Percentiles rank a stretch among this genome's conserved stretches.
phyloP scores from a whole-genome alignment of 768 basidiomycete species.

The Cystofilobasidium macerans region DNA sequence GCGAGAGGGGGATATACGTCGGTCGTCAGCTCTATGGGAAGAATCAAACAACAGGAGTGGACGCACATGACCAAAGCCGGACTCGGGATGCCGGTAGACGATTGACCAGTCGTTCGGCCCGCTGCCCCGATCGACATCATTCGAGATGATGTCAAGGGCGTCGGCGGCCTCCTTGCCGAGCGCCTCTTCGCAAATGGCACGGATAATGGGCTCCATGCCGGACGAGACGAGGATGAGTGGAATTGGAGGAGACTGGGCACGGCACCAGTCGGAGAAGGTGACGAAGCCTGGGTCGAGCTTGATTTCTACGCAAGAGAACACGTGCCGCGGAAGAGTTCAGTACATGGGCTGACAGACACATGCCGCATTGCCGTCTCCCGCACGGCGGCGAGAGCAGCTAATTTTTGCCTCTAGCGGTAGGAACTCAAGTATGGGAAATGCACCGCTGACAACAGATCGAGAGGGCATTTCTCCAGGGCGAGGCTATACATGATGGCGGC shows the following conservation, averaged over 20 bases:
- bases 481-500: neutral
- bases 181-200: slow-evolving; percentile 70
- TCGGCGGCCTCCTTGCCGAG: slow-evolving; percentile 60
- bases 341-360: too few relatives aligned
- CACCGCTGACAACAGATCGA: too few relatives aligned
- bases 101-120: slow-evolving; percentile 23
- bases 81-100: slow-evolving; percentile 19
- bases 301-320: slow-evolving; percentile 47
- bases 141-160: slow-evolving; percentile 81
- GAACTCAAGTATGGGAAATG: too few relatives aligned
- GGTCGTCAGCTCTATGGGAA: neutral
- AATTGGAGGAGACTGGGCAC: slow-evolving; percentile 49
- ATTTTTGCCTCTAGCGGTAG: neutral
- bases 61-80: slow-evolving; percentile 21
- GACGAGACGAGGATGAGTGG: slow-evolving; percentile 90
- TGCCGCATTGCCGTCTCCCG: too few relatives aligned
- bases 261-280: slow-evolving; percentile 79
- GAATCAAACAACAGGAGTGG: slow-evolving; percentile 7
- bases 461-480: neutral
- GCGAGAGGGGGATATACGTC: neutral
- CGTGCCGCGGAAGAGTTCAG: too few relatives aligned
- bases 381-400: neutral
- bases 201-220: slow-evolving; percentile 89
- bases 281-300: slow-evolving; percentile 78
- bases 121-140: slow-evolving; percentile 52